These are phyloP conservation scores for Yarrowia sp. DNA, from an alignment of 805 yeast species.

Conservation along the genomic window DNA sequence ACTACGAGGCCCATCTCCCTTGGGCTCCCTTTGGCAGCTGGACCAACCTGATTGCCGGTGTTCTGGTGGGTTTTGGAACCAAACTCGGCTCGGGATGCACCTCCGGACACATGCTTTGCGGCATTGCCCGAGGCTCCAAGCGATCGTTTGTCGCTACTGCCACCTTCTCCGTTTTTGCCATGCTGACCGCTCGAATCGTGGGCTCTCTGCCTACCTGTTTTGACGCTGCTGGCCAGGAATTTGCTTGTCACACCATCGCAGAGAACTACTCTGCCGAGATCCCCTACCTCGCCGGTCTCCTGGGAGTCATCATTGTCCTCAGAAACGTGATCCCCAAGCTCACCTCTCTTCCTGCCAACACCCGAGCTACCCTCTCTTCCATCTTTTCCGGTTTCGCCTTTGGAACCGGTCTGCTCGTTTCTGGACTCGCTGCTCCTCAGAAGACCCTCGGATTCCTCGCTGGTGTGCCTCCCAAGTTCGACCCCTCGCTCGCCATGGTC, in stretches of 20 bases:
- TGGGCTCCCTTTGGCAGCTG: slow-evolving; percentile 39
- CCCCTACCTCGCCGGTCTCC: slow-evolving; percentile 40
- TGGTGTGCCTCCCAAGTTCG: slow-evolving; percentile 51
- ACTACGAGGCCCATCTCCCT: slow-evolving; percentile 38
- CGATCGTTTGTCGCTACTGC: slow-evolving; percentile 58
- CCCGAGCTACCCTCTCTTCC: slow-evolving; percentile 40
- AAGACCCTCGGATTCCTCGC: slow-evolving; percentile 59
- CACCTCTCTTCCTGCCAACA: not conserved
- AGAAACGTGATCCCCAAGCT: slow-evolving; percentile 41
- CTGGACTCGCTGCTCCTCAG: slow-evolving; percentile 57
- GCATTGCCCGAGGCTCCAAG: slow-evolving; percentile 56
- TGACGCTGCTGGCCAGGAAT: slow-evolving; percentile 33
- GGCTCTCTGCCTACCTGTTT: slow-evolving; percentile 42
- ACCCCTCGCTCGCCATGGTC: slow-evolving; percentile 58
- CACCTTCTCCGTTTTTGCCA: slow-evolving; percentile 52
- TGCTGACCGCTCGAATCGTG: slow-evolving; percentile 42
- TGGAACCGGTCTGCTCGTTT: slow-evolving; percentile 56
- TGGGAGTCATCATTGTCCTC: slow-evolving; percentile 33
- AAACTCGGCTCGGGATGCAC: slow-evolving; percentile 60
- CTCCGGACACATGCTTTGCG: slow-evolving; percentile 62
- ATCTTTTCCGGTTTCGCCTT: slow-evolving; percentile 51
- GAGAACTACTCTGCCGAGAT: slow-evolving; percentile 38
- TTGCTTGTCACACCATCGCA: slow-evolving; percentile 40
- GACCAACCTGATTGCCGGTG: slow-evolving; percentile 50
- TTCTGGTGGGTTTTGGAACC: slow-evolving; percentile 58